These are phyloP conservation scores for Aspergillus biplanus DNA, from an alignment of 495 filamentous ascomycete species.

Conservation along the genomic window DNA sequence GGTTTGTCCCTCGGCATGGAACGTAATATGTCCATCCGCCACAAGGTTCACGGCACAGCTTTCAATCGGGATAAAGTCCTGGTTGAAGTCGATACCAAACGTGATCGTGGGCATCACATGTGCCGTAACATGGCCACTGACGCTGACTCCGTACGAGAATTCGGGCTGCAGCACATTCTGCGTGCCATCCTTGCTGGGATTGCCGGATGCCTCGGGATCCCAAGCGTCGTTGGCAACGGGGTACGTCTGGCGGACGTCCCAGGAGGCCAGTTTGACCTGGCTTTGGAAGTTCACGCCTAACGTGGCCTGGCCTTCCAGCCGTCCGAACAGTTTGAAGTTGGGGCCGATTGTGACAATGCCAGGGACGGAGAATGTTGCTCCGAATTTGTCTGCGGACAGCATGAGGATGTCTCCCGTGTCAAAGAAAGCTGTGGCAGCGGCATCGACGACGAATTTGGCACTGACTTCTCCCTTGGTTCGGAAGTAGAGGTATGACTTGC, in stretches of 20 bases:
- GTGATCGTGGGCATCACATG: constrained; percentile 14
- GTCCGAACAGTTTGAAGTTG: constrained; percentile 13
- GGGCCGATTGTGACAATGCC: constrained; percentile 18
- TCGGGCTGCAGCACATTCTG: constrained; percentile 5
- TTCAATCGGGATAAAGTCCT: constrained; percentile 2
- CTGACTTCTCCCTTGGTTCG: constrained; percentile 11
- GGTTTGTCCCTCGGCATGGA: constrained; percentile 7
- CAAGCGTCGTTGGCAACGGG: constrained; percentile 5
- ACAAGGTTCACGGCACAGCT: constrained; percentile 13
- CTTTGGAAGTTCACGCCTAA: constrained; percentile 15
- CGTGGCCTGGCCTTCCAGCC: constrained; percentile 8
- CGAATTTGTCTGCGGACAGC: constrained; percentile 20
- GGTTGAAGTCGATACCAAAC: constrained; percentile 15
- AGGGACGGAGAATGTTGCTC: constrained; percentile 11
- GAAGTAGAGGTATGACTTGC: constrained; percentile 18
- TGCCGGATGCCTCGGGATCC: not conserved
- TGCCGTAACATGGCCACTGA: constrained; percentile 11
- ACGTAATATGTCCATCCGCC: constrained; percentile 14
- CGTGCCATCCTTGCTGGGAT: not conserved
- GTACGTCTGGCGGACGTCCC: constrained; percentile 17
- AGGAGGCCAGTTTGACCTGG: constrained; percentile 6
- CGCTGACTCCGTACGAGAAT: constrained; percentile 3
- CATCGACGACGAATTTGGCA: constrained; percentile 14
- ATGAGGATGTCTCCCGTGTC: constrained; percentile 11
- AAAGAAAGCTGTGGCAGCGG: constrained; percentile 2